Percentiles rank a stretch among this genome's conserved stretches.
phyloP scores from a whole-genome alignment of 306 rosid species.

The Trifolium repens region DNA sequence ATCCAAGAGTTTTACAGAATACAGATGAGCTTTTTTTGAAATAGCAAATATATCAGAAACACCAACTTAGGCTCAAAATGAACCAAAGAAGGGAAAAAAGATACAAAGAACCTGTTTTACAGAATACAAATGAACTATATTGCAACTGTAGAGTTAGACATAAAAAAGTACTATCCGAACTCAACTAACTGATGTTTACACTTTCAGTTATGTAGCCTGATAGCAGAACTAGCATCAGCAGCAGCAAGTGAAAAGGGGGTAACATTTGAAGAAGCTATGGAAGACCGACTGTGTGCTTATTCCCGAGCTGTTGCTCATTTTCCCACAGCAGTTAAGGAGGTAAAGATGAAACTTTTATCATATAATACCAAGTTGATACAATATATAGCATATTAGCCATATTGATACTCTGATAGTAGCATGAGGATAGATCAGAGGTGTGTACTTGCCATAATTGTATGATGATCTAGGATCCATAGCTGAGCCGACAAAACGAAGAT shows the following conservation, averaged over 20 bases:
- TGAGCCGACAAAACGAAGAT: not conserved
- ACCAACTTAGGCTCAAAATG: too few species aligned
- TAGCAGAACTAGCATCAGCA: constrained; percentile 74
- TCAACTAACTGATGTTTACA: constrained; percentile 31
- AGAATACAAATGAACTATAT: constrained; percentile 7
- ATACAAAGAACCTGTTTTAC: not conserved
- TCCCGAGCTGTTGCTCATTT: constrained; percentile 86
- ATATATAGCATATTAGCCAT: not conserved
- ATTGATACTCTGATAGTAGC: not conserved
- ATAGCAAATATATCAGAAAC: too few species aligned
- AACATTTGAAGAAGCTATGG: constrained; percentile 74
- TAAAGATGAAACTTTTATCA: constrained; percentile 23
- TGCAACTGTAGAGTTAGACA: constrained; percentile 20
- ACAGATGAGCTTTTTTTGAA: not conserved
- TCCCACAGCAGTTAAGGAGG: constrained; percentile 99
- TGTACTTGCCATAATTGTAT: not conserved
- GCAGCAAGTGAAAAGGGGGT: constrained; percentile 79
- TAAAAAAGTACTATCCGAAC: constrained; percentile 2
- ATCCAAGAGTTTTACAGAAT: constrained; percentile 14
- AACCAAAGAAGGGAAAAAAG: too few species aligned
- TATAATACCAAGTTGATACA: not conserved
- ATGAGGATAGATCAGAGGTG: not conserved
- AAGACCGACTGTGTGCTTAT: constrained; percentile 88
- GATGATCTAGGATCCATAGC: not conserved
- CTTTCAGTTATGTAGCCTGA: constrained; percentile 78